A percentile compares a stretch with the other conserved stretches of the same genome.
Evolutionary conservation across 2,329 filamentous ascomycete genomes (phyloP).

Genomic region (Pseudopyricularia cyperi): DNA sequence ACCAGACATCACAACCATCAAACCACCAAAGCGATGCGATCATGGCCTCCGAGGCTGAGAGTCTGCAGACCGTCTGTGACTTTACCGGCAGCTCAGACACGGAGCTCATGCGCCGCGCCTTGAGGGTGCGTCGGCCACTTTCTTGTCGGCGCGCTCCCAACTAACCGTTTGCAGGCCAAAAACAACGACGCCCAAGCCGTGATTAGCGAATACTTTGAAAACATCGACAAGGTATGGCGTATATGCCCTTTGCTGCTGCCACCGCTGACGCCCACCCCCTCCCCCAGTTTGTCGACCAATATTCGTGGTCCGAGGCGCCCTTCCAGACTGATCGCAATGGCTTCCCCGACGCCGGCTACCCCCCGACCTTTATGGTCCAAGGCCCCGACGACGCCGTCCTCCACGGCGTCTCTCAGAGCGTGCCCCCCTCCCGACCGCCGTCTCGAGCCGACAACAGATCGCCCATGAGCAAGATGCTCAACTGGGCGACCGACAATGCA

Average conservation of each 20-base stretch:
- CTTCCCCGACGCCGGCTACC: constrained; percentile 1
- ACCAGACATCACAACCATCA: not conserved
- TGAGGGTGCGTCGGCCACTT: constrained; percentile 16
- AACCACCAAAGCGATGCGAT: not conserved
- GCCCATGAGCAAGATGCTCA: constrained; percentile 37
- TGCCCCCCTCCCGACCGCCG: constrained; percentile 47
- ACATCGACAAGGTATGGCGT: constrained; percentile 24
- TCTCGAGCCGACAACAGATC: constrained; percentile 39
- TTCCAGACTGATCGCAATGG: constrained; percentile 42
- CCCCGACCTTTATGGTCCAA: constrained; percentile 42
- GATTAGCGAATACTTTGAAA: constrained; percentile 38
- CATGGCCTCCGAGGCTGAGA: constrained; percentile 21
- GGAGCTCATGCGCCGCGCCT: constrained; percentile 23
- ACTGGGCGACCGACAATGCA: constrained; percentile 29
- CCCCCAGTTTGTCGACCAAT: constrained; percentile 30
- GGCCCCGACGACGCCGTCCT: constrained; percentile 30
- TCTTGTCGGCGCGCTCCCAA: not conserved
- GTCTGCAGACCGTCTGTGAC: constrained; percentile 25
- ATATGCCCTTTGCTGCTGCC: not conserved
- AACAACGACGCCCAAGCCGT: constrained; percentile 34
- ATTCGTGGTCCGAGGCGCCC: constrained; percentile 41
- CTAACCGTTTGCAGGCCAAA: constrained; percentile 20
- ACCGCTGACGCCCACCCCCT: not conserved
- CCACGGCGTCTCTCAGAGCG: constrained; percentile 26
- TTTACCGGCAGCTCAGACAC: constrained; percentile 24